Evolutionary conservation across 345 rosid species (phyloP), one percentile per base, ranked within the genome.

Genomic region (Salix arbutifolia): DNA sequence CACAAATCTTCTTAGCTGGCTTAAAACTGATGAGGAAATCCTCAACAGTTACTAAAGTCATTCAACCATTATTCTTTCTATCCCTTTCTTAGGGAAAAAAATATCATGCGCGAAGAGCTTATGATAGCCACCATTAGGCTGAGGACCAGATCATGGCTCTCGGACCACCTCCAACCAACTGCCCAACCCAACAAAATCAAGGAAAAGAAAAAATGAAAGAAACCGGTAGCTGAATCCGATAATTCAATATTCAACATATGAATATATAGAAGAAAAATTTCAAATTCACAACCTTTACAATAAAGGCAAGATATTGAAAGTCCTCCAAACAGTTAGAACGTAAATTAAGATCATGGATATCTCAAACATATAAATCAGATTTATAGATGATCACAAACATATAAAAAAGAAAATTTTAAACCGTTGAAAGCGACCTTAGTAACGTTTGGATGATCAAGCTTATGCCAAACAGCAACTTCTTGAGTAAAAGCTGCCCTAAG

Each of bases 381-480:
- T 44, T 48, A n/a, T 13, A 35, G 69, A 17, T 33, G 7, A 18
- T 19, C n/a, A 11, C 72, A 69, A 40, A 23, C 31, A 44, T 28
- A 23, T 70, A 14, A 26, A 46, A 46, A 44, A 46, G 13, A 66
- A 31, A 66, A 66, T 25, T 19, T 33, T 11, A 25, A 70, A 25
- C 72, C 73, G 50, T 14, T 69, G 71, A 78, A 52, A 68, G 60
- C 26, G 23, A 96, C 99, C 99, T 93, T 93, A 30, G 99, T 93
- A 78, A 96, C 99, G 86, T 96, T 96, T 73, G 98, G 98, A 84
- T 96, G 98, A 75, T 96, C 89, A 67, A 96, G 92, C 81, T 92
- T 96, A 85, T 94, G 99, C 99, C 99, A 96, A 66, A 96, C 99
- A 61, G 93, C 91, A 85, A 96, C 98, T 85, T 96, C 99, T 83